A percentile compares a stretch with the other conserved stretches of the same genome.
These are phyloP conservation scores for Tolypocladium nubicola DNA, from an alignment of 2,329 filamentous ascomycete genomes.

Conservation along the genomic window DNA sequence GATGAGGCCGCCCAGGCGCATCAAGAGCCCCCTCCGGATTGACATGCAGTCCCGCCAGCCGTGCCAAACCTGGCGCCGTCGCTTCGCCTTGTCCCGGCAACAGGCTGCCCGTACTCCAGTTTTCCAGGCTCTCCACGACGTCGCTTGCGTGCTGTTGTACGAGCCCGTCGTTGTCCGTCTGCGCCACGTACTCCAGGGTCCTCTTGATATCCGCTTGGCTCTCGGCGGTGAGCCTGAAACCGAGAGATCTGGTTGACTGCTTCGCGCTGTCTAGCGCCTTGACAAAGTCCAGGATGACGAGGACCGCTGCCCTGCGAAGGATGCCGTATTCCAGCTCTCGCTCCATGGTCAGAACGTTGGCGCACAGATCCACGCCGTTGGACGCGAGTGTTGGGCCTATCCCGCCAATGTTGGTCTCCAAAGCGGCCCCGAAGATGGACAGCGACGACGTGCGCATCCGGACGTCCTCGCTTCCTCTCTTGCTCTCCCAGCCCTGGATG, in stretches of 20 bases:
- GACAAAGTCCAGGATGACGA: constrained; percentile 52
- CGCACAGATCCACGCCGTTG: constrained; percentile 49
- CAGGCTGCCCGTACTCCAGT: constrained; percentile 45
- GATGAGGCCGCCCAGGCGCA: constrained; percentile 18
- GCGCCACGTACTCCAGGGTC: constrained; percentile 52
- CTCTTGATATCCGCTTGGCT: constrained; percentile 52
- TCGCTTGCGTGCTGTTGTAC: constrained; percentile 57
- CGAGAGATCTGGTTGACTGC: constrained; percentile 32
- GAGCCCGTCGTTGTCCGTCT: constrained; percentile 57
- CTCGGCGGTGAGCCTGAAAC: constrained; percentile 42
- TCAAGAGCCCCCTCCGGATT: constrained; percentile 16
- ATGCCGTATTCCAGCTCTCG: constrained; percentile 49
- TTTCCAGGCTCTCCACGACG: constrained; percentile 56
- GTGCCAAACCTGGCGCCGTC: constrained; percentile 15
- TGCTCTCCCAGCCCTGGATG: constrained; percentile 57
- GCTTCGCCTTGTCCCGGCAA: constrained; percentile 23
- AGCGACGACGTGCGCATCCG: constrained; percentile 60
- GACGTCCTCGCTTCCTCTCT: constrained; percentile 56
- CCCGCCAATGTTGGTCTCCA: constrained; percentile 51
- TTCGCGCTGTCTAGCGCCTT: constrained; percentile 45
- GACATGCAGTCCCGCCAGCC: constrained; percentile 27
- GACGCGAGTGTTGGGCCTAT: constrained; percentile 42
- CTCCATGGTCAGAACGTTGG: constrained; percentile 55
- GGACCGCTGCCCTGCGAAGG: constrained; percentile 53
- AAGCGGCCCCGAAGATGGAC: constrained; percentile 47